Evolutionary conservation across 2,329 filamentous ascomycete genomes (phyloP).

Genomic region (Ascochyta rabiei): DNA sequence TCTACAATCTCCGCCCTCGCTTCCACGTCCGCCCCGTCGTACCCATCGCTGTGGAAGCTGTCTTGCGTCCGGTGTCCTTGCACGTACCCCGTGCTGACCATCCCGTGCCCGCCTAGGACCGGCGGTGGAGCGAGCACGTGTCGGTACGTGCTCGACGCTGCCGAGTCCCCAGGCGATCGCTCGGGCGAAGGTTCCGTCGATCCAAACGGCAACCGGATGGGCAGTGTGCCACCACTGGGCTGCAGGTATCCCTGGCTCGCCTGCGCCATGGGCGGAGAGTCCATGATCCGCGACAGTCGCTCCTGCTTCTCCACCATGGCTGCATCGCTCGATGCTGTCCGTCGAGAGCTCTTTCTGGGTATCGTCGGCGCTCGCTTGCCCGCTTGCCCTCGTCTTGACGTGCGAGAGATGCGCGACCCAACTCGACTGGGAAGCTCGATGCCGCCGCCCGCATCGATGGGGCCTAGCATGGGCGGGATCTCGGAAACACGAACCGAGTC

Average conservation of each 20-base stretch:
- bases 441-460: conserved; percentile 63
- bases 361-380: conserved; percentile 53
- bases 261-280: conserved; percentile 19
- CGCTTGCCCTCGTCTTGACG: conserved; percentile 24
- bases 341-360: conserved; percentile 73
- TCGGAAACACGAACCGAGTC: conserved; percentile 54
- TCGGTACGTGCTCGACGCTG: conserved; percentile 44
- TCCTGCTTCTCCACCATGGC: conserved; percentile 29
- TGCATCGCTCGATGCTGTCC: conserved; percentile 38
- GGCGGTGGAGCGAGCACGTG: conserved; percentile 30
- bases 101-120: conserved; percentile 26
- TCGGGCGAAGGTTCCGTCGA: conserved; percentile 46
- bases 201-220: conserved; percentile 46
- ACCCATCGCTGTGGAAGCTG: conserved; percentile 43
- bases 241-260: conserved; percentile 33
- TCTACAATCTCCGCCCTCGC: conserved; percentile 47
- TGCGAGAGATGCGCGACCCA: conserved; percentile 62
- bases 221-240: conserved; percentile 28
- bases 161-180: conserved; percentile 41
- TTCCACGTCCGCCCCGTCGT: conserved; percentile 40
- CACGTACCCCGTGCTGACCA: conserved; percentile 47
- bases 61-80: conserved; percentile 48
- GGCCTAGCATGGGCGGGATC: conserved; percentile 63
- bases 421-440: conserved; percentile 70
- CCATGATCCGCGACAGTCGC: conserved; percentile 40